A percentile compares a stretch with the other conserved stretches of the same genome.
Conservation (phyloP, 306 rosid species). For the Begonia peltatifolia region DNA sequence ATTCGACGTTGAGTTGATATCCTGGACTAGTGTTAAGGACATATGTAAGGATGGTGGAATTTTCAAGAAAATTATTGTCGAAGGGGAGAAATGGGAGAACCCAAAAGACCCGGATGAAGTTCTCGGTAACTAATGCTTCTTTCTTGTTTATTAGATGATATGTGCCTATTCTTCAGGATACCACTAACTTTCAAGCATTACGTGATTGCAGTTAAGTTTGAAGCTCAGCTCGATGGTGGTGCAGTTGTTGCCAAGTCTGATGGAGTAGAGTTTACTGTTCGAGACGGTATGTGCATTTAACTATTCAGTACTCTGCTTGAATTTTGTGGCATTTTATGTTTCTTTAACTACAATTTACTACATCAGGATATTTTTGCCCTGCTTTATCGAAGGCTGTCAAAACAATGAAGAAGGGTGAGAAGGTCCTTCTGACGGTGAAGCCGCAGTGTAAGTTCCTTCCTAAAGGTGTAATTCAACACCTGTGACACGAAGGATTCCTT, state of each 20-base stretch:
- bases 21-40: conserved; percentile 74
- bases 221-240: conserved; percentile 64
- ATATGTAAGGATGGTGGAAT: conserved; percentile 75
- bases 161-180: too few relatives aligned
- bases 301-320: neutral
- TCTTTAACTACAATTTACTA: neutral
- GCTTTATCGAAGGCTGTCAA: conserved; percentile 68
- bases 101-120: conserved; percentile 70
- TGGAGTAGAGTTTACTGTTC: conserved; percentile 62
- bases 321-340: neutral
- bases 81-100: conserved; percentile 73
- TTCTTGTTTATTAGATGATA: too few relatives aligned
- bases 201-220: conserved; percentile 46
- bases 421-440: conserved; percentile 55
- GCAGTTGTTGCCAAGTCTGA: conserved; percentile 49
- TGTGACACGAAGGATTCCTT: too few relatives aligned
- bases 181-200: neutral
- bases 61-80: conserved; percentile 41
- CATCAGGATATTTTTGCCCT: conserved; percentile 55
- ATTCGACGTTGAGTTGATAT: conserved; percentile 65
- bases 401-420: conserved; percentile 87
- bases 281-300: conserved; percentile 30
- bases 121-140: conserved; percentile 16
- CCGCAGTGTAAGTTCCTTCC: conserved; percentile 41
- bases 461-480: too few relatives aligned